Evolutionary conservation across 2,329 filamentous ascomycete species (phyloP).

Genomic region (Fusarium tanahbumbuense): DNA sequence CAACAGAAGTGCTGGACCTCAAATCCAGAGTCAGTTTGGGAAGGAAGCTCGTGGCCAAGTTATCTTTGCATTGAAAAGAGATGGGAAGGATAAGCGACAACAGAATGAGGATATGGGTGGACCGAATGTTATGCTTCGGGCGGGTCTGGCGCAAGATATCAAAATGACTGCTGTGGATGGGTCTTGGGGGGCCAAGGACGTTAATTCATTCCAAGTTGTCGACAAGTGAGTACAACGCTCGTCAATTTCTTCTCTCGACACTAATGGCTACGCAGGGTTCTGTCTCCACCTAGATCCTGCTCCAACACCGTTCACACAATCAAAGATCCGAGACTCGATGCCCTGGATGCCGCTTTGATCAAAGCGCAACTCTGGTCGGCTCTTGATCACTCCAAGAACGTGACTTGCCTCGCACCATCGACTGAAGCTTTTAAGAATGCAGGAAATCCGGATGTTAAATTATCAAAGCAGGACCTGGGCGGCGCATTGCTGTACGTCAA

Average conservation of each 20-base stretch:
- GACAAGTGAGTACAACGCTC: conserved; percentile 19
- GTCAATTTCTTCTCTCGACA: too few species aligned
- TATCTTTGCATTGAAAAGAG: conserved; percentile 15
- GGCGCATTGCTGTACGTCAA: background rate
- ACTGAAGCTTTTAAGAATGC: background rate
- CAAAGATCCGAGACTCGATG: background rate
- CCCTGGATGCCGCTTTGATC: background rate
- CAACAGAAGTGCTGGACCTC: conserved; percentile 31
- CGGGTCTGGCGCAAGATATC: conserved; percentile 35
- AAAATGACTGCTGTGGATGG: conserved; percentile 40
- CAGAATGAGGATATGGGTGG: conserved; percentile 5
- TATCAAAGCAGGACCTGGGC: background rate
- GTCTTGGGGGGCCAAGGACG: conserved; percentile 29
- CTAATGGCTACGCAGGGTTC: conserved; percentile 8
- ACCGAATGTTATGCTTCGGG: conserved; percentile 19
- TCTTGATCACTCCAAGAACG: background rate
- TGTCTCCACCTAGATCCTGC: conserved; percentile 28
- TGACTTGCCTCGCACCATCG: background rate
- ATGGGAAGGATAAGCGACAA: background rate
- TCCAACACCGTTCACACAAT: background rate
- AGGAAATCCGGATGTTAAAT: background rate
- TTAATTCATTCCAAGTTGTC: conserved; percentile 36
- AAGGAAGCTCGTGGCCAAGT: conserved; percentile 30
- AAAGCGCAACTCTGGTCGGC: background rate
- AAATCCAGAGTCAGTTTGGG: conserved; percentile 25